These are phyloP conservation scores for Phoma sp. DNA, from an alignment of 2,329 filamentous ascomycete genomes.

Conservation along the genomic window DNA sequence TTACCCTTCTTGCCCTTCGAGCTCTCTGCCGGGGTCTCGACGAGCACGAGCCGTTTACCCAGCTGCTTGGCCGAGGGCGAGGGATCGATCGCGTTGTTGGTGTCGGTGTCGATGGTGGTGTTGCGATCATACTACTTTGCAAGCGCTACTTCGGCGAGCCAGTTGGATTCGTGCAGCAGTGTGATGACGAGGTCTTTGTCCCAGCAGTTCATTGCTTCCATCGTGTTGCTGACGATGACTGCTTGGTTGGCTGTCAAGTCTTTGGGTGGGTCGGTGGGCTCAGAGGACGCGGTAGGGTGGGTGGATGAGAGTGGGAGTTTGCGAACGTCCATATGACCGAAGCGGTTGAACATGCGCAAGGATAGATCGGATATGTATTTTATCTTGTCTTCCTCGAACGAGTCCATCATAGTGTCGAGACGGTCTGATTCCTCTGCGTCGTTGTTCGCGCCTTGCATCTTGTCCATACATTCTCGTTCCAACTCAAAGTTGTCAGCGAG, in stretches of 20 bases:
- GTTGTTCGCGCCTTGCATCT: background rate
- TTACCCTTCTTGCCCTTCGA: too few relatives aligned
- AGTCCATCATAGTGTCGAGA: too few relatives aligned
- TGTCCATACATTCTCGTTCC: background rate
- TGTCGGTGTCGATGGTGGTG: too few relatives aligned
- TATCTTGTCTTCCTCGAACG: too few relatives aligned
- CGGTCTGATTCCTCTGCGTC: too few relatives aligned
- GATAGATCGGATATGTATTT: too few relatives aligned
- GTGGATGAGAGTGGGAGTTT: background rate
- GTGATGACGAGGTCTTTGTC: background rate
- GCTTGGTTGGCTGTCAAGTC: background rate
- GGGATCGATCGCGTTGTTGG: too few relatives aligned
- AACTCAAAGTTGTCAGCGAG: slow-evolving; percentile 1
- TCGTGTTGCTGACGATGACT: background rate
- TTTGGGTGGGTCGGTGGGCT: too few relatives aligned
- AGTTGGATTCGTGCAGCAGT: background rate
- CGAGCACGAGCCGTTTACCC: too few relatives aligned
- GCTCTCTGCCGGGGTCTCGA: too few relatives aligned
- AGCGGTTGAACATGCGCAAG: background rate
- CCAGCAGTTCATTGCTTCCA: background rate
- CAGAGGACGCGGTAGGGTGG: background rate
- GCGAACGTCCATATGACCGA: background rate
- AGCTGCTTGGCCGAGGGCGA: too few relatives aligned
- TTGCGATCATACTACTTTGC: background rate
- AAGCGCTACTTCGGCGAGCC: background rate